These are phyloP conservation scores for Trichoderma polysporum DNA, from an alignment of 2,329 filamentous ascomycete genomes.

Conservation along the genomic window DNA sequence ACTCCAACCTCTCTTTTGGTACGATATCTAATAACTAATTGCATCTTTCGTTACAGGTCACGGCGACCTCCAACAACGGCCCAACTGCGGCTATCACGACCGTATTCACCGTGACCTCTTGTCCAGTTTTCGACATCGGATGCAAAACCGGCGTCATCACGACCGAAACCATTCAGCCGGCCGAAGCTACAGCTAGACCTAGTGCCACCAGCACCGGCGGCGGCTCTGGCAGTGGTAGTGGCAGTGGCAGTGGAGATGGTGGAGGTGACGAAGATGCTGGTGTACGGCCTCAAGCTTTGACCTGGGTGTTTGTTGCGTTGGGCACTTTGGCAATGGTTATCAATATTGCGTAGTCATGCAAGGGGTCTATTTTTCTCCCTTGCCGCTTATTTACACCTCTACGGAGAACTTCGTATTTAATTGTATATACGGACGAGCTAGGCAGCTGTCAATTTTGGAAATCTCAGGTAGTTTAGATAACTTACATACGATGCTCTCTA, in stretches of 20 bases:
- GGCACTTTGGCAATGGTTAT: slow-evolving; percentile 6
- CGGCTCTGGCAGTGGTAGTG: not conserved
- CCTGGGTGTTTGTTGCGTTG: not conserved
- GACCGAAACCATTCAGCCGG: slow-evolving; percentile 25
- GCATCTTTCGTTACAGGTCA: slow-evolving; percentile 14
- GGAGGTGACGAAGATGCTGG: slow-evolving; percentile 21
- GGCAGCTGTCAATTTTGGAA: not conserved
- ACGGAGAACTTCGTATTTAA: not conserved
- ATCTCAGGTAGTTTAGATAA: not conserved
- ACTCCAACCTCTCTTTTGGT: not conserved
- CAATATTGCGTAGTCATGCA: not conserved
- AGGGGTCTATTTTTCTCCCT: not conserved
- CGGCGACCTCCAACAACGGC: slow-evolving; percentile 3
- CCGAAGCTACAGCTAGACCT: not conserved
- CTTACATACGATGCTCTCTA: not conserved
- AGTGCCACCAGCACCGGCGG: not conserved
- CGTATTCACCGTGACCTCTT: slow-evolving; percentile 30
- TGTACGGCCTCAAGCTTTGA: slow-evolving; percentile 3
- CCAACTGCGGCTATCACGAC: slow-evolving; percentile 27
- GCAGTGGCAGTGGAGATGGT: not conserved
- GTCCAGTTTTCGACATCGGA: slow-evolving; percentile 25
- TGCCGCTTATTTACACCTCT: not conserved
- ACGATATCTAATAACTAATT: not conserved
- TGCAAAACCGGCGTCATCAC: slow-evolving; percentile 28
- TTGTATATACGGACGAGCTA: not conserved